Evolutionary conservation across 2,329 filamentous ascomycete genomes (phyloP).

Genomic region (Scedosporium boydii): DNA sequence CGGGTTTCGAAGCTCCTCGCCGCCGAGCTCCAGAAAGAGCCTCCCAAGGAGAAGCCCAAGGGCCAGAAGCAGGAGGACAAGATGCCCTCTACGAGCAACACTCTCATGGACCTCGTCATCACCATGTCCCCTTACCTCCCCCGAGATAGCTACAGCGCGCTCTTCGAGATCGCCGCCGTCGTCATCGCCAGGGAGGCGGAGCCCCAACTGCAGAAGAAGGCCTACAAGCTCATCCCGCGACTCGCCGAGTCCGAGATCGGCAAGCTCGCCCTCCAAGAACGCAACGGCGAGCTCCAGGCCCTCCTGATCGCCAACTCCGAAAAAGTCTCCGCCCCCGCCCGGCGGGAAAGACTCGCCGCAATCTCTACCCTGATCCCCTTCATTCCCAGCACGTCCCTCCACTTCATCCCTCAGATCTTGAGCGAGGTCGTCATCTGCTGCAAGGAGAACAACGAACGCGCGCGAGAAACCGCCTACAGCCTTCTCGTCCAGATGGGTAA

Average conservation of each 20-base stretch:
- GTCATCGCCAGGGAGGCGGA: conserved; percentile 76
- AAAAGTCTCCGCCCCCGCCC: conserved; percentile 77
- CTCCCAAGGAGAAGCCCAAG: conserved; percentile 53
- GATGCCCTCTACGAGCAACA: conserved; percentile 89
- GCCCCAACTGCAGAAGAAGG: conserved; percentile 95
- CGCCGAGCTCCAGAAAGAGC: conserved; percentile 49
- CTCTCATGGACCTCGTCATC: conserved; percentile 92
- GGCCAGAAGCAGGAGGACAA: conserved; percentile 51
- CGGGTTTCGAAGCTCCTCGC: conserved; percentile 81
- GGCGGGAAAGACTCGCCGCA: conserved; percentile 76
- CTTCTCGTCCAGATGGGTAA: conserved; percentile 82
- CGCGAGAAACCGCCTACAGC: conserved; percentile 80
- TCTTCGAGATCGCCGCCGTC: conserved; percentile 79
- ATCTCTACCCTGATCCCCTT: conserved; percentile 72
- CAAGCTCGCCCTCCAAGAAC: conserved; percentile 62
- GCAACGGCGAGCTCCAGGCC: conserved; percentile 70
- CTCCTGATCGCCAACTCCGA: conserved; percentile 71
- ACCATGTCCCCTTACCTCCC: conserved; percentile 93
- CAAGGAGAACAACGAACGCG: conserved; percentile 96
- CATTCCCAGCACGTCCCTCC: conserved; percentile 66
- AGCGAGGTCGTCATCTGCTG: conserved; percentile 93
- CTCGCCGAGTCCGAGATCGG: conserved; percentile 75
- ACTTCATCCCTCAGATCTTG: conserved; percentile 86
- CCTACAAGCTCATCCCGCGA: conserved; percentile 93
- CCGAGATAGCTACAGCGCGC: conserved; percentile 68